Conservation (phyloP, 768 basidiomycete species). For the Suillus subalutaceus region DNA sequence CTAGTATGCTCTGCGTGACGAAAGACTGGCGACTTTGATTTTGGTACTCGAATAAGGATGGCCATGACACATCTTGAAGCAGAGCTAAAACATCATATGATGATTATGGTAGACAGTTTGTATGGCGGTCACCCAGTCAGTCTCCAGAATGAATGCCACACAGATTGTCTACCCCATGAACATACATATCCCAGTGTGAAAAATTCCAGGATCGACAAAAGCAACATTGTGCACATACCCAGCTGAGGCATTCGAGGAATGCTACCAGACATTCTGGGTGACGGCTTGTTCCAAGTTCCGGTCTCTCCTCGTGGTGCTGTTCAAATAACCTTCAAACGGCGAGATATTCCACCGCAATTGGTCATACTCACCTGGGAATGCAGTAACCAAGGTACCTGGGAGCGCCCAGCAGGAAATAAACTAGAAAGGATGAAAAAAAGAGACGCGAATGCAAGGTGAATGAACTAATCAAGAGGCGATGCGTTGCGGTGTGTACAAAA, state of each 20-base stretch:
- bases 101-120: not conserved
- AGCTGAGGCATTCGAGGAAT: not conserved
- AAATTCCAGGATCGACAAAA: not conserved
- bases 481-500: not conserved
- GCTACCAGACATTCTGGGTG: not conserved
- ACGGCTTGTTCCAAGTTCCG: not conserved
- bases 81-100: not conserved
- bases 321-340: not conserved
- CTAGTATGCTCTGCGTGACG: too few relatives aligned
- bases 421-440: not conserved
- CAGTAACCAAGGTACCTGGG: not conserved
- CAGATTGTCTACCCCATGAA: not conserved
- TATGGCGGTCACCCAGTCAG: not conserved
- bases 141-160: not conserved
- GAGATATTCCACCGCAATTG: not conserved
- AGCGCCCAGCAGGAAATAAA: not conserved
- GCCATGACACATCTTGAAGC: not conserved
- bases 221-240: not conserved
- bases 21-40: not conserved
- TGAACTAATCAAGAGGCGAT: not conserved
- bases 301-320: not conserved
- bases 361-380: not conserved
- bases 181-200: not conserved
- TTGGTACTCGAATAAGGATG: not conserved
- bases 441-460: not conserved